Evolutionary conservation across 257 asterid species (phyloP), one percentile per base, ranked within the genome.

Genomic region (Forsythia viridissima): DNA sequence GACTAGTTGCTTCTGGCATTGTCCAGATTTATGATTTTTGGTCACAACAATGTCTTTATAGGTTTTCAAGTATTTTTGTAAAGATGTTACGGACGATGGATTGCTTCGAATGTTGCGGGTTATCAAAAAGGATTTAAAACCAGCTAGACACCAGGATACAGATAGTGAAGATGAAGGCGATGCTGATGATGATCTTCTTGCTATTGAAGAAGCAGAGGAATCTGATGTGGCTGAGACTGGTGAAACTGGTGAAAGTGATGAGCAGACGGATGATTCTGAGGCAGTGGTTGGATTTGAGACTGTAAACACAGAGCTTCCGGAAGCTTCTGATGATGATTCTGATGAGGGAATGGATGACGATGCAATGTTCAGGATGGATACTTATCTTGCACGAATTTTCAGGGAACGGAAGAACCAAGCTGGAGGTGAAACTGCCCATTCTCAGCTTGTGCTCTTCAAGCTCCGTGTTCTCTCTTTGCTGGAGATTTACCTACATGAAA

Each of bases 261-360:
- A 81, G 83, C 94, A 91, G 75, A 86, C 88, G 6, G 98, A 95
- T 81, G 98, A 91, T 79, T 87, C 97, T 8, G 97, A 86, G 90
- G 85, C 91, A 72, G 96, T 85, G 63, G 87, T 79, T 65, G 90
- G 86, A 21, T 87, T 86, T 66, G 89, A 82, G 79, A 55, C 85
- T 7, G 88, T 68, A 40, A 72, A 79, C 43, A 79, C 81, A 37
- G 90, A 90, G 76, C 88, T 87, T 86, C 90, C 94, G 5, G 94
- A 87, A 80, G 91, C 81, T 77, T 89, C 94, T 38, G 96, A 90
- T 84, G 96, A 90, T 80, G 97, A 95, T 20, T 92, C 97, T 21
- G 99, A 95, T 70, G 96, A 87, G 77, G 97, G 96, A 77, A 88
- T 95, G 97, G 98, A 95, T 74, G 99, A 95, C 65, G 99, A 95